Base-by-base conservation (phyloP, 805 yeast genomes). In the Kuraishia ogatae region DNA sequence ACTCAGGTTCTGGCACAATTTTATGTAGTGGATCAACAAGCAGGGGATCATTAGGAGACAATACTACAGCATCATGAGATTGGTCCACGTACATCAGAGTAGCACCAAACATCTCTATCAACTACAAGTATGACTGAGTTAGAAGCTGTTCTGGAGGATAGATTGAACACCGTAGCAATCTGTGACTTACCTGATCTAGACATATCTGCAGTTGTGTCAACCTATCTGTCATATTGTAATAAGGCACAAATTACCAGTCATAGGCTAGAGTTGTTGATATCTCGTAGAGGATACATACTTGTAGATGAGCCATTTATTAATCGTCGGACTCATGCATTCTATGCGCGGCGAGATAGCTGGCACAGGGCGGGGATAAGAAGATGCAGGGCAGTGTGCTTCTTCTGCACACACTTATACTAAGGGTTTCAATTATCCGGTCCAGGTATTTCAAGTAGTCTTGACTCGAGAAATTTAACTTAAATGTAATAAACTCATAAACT, bases 181-280 rank as follows among this genome's bases (percentile, higher is more conserved):
- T 13, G 11, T 17, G 13, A 65, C 70, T 15, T 67, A 71, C 73
- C 66, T 82, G 91, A 67, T 92, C 98, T 43, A 92, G 74, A 62
- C 97, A 89, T 50, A 88, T 79, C 64, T 92, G 98, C 23, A 92
- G 77, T 66, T 92, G 98, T 1, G 97, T 89, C 43, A 92, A 74
- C 64, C 97, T 76, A 70, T 92, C 98, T 0, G 96, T 77, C 96
- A 88, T 85, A n/a, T 21, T 43, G 15, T n/a, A 10, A 24, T 21
- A 35, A 43, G 6, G 52, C 13, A 6, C 21, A 13, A 19, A 49
- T 20, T 21, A 13, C 8, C 28, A 29, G 13, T 2, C 17, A 2
- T 13, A 19, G 8, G 19, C 10, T 26, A 26, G 5, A 10, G 17
- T 17, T 35, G 43, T 7, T 10, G 13, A 7, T 8, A 35, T 3